These are phyloP conservation scores for Stagonosporopsis chrysanthemi DNA, from an alignment of 2,329 filamentous ascomycete species.

Conservation along the genomic window DNA sequence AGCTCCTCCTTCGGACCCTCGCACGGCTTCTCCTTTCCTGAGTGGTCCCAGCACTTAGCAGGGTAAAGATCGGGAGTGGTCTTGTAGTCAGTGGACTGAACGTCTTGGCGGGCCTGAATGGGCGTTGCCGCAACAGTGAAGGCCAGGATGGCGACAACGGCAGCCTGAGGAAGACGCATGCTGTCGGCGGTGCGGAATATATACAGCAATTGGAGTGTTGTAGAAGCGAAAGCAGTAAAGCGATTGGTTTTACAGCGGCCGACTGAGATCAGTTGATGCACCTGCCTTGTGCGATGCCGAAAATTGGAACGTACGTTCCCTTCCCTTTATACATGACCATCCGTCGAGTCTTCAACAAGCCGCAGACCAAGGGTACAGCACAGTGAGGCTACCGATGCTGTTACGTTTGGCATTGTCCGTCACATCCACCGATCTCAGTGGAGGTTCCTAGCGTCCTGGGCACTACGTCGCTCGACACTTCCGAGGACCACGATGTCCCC, in stretches of 20 bases:
- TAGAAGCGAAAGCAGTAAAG: conserved; percentile 7
- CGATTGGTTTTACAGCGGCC: conserved; percentile 6
- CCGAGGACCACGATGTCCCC: not conserved
- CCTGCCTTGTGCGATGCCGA: conserved; percentile 12
- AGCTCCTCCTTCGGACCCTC: conserved; percentile 1
- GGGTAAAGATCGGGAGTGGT: conserved; percentile 6
- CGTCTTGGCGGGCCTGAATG: conserved; percentile 17
- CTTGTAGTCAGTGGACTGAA: conserved; percentile 15
- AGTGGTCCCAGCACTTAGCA: not conserved
- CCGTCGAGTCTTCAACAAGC: not conserved
- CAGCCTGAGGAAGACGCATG: conserved; percentile 26
- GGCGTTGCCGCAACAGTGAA: conserved; percentile 24
- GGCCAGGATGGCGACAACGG: conserved; percentile 23
- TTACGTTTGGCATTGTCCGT: conserved; percentile 4
- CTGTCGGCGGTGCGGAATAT: conserved; percentile 1
- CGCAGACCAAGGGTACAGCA: too few relatives aligned
- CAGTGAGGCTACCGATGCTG: not conserved
- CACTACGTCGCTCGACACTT: not conserved
- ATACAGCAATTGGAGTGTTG: conserved; percentile 7
- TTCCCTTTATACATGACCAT: conserved; percentile 14
- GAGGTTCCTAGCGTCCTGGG: not conserved
- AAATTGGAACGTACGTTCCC: not conserved
- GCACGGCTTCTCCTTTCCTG: not conserved
- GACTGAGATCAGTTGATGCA: conserved; percentile 1
- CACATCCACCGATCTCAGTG: not conserved